Percentiles rank a stretch among this genome's conserved stretches.
These are phyloP conservation scores for Annona squamosa DNA, from an alignment of 164 flowering plant genomes.

Conservation along the genomic window DNA sequence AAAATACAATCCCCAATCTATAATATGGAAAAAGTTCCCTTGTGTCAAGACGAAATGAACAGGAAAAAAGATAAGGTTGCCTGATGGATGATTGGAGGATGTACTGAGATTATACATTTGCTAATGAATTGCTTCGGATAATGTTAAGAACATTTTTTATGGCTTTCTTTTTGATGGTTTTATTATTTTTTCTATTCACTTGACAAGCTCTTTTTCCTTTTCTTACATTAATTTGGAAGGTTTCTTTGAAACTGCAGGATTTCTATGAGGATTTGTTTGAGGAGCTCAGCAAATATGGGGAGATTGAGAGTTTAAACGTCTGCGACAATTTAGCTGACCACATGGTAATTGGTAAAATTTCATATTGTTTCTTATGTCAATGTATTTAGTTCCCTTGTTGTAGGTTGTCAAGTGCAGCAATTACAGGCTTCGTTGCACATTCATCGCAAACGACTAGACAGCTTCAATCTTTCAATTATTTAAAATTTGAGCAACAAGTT, in stretches of 20 bases:
- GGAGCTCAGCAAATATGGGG: constrained; percentile 86
- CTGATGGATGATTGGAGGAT: too few species aligned
- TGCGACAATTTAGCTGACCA: constrained; percentile 93
- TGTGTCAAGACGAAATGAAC: too few species aligned
- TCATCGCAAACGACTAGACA: too few species aligned
- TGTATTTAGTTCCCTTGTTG: not conserved
- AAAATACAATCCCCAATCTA: too few species aligned
- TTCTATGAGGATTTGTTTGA: constrained; percentile 83
- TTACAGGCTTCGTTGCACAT: not conserved
- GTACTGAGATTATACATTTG: not conserved
- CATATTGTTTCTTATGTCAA: not conserved
- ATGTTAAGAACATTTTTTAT: not conserved
- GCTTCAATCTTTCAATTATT: too few species aligned
- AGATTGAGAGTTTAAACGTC: constrained; percentile 68
- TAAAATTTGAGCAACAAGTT: too few species aligned
- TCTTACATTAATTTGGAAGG: not conserved
- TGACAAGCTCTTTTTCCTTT: too few species aligned
- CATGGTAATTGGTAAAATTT: constrained; percentile 42
- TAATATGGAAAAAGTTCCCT: too few species aligned
- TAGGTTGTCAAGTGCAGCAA: not conserved
- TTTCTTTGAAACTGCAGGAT: constrained; percentile 34
- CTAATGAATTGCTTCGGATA: not conserved
- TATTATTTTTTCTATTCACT: too few species aligned
- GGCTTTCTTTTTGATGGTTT: not conserved
- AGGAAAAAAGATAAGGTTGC: too few species aligned